Evolutionary conservation across 1,284 basidiomycete genomes (phyloP).

Genomic region (Inonotus obliquus): DNA sequence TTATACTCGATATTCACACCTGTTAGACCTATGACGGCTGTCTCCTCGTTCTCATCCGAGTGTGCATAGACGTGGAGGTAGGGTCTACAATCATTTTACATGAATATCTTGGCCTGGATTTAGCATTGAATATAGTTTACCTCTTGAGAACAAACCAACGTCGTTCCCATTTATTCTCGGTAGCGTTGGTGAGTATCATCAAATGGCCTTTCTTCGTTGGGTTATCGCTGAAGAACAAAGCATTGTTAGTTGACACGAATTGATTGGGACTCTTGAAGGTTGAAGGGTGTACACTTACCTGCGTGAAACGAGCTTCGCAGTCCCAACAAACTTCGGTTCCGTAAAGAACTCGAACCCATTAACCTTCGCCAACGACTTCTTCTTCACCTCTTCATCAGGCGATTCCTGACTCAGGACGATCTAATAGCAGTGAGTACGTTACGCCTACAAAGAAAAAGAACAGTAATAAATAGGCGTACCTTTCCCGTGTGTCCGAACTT

Average conservation of each 20-base stretch:
- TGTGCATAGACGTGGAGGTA: constrained; percentile 86
- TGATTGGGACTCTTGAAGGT: not conserved
- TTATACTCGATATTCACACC: constrained; percentile 85
- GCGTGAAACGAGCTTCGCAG: constrained; percentile 65
- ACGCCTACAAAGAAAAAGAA: not conserved
- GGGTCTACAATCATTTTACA: constrained; percentile 49
- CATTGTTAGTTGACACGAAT: constrained; percentile 5
- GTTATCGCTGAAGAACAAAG: constrained; percentile 51
- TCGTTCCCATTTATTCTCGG: constrained; percentile 75
- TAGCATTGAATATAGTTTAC: constrained; percentile 35
- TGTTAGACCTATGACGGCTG: constrained; percentile 78
- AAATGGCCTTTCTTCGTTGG: constrained; percentile 84
- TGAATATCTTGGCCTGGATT: not conserved
- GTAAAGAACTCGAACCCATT: constrained; percentile 38
- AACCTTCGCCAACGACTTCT: constrained; percentile 36
- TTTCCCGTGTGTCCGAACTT: constrained; percentile 71
- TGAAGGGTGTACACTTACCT: constrained; percentile 42
- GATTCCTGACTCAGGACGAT: constrained; percentile 74
- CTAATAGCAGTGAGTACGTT: constrained; percentile 35
- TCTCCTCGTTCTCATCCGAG: constrained; percentile 79
- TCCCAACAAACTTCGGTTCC: constrained; percentile 63
- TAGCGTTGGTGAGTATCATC: constrained; percentile 74
- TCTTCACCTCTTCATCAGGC: constrained; percentile 41
- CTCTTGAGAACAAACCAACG: constrained; percentile 87
- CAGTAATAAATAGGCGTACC: constrained; percentile 39